These are phyloP conservation scores for Ramaria sp. DNA, from an alignment of 768 basidiomycete species.

Conservation along the genomic window DNA sequence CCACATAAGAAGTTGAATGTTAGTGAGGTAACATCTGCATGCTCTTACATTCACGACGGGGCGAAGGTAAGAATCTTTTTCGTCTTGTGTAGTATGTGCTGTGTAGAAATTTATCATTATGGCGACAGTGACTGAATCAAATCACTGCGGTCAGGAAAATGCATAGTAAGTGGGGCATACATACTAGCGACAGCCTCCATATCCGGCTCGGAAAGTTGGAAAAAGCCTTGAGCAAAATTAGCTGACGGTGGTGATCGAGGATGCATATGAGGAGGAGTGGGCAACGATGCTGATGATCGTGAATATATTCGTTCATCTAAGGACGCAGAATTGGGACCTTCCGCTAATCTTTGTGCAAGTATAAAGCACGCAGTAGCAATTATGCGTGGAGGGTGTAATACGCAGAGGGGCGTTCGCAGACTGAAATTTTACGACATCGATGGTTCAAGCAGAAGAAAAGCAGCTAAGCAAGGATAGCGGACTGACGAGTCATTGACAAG, in stretches of 20 bases:
- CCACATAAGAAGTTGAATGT: conserved; percentile 5
- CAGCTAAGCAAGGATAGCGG: background rate
- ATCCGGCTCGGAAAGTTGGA: conserved; percentile 51
- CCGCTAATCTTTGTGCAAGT: conserved; percentile 59
- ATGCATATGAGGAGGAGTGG: conserved; percentile 72
- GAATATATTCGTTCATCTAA: conserved; percentile 61
- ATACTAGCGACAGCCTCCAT: conserved; percentile 51
- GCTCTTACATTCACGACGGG: conserved; percentile 18
- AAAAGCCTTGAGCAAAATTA: conserved; percentile 57
- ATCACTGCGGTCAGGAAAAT: background rate
- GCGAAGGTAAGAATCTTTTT: conserved; percentile 38
- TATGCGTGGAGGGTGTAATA: conserved; percentile 57
- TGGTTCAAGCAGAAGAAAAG: background rate
- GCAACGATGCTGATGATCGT: conserved; percentile 54
- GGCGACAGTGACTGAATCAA: conserved; percentile 42
- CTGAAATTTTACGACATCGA: conserved; percentile 24
- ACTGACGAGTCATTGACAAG: conserved; percentile 80
- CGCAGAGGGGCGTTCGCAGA: conserved; percentile 69
- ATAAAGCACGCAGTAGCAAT: conserved; percentile 72
- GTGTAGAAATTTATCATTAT: conserved; percentile 67
- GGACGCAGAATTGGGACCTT: conserved; percentile 65
- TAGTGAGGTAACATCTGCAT: conserved; percentile 32
- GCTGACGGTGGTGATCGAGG: conserved; percentile 61
- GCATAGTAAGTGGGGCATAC: conserved; percentile 8
- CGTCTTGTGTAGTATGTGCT: conserved; percentile 41